A percentile compares a stretch with the other conserved stretches of the same genome.
Evolutionary conservation across 305 asterid genomes (phyloP).

Genomic region (Fraxinus nigra): DNA sequence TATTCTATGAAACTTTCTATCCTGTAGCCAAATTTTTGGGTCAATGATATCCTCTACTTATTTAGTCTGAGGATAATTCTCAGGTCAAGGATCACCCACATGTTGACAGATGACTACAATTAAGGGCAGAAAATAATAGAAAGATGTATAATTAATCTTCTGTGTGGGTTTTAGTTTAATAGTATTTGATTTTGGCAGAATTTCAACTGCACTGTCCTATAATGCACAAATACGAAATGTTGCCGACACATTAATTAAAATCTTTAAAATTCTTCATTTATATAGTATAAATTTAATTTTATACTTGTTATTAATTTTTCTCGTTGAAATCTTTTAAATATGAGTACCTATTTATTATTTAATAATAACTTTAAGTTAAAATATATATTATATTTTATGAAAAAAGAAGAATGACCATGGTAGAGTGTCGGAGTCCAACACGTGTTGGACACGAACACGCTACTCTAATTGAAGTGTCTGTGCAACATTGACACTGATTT

Average conservation of each 20-base stretch:
- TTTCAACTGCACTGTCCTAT: neutral
- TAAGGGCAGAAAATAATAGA: neutral
- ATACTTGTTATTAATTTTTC: too few relatives aligned
- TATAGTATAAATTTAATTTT: too few relatives aligned
- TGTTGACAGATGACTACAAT: neutral
- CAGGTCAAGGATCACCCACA: neutral
- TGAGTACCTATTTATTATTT: too few relatives aligned
- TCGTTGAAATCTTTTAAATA: too few relatives aligned
- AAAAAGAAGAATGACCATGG: too few relatives aligned
- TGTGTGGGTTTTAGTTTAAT: neutral
- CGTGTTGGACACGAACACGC: too few relatives aligned
- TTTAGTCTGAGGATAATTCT: neutral
- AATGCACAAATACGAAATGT: neutral
- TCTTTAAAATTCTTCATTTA: neutral
- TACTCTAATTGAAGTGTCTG: too few relatives aligned
- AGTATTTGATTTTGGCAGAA: neutral
- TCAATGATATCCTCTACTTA: neutral
- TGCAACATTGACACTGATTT: neutral
- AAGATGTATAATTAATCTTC: neutral
- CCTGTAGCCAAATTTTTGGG: neutral
- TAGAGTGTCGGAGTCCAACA: too few relatives aligned
- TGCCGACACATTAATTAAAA: neutral
- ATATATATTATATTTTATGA: too few relatives aligned
- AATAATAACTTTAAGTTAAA: too few relatives aligned
- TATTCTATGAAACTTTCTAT: neutral